Evolutionary conservation across 164 flowering plant genomes (phyloP).

Genomic region (Liriodendron chinense): DNA sequence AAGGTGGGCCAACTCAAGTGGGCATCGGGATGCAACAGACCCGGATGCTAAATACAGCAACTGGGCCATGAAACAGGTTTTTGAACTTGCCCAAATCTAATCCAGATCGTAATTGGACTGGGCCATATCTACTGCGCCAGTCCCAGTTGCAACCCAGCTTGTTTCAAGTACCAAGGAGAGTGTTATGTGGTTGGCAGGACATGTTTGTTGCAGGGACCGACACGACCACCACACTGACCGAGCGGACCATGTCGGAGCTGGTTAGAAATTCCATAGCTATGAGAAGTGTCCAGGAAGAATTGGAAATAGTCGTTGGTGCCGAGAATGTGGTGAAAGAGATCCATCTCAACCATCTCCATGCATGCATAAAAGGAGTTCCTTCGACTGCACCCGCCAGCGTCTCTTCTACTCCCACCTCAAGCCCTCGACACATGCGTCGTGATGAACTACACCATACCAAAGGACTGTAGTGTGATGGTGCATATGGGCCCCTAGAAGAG

Average conservation of each 20-base stretch:
- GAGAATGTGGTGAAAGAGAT: conserved; percentile 9
- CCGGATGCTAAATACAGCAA: too few species aligned
- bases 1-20: too few species aligned
- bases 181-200: conserved; percentile 15
- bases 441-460: conserved; percentile 26
- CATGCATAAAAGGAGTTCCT: conserved; percentile 25
- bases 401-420: conserved; percentile 22
- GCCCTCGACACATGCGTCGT: conserved; percentile 19
- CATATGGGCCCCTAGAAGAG: conserved; percentile 26
- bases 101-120: neutral
- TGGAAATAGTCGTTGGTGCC: neutral
- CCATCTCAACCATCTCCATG: conserved; percentile 16
- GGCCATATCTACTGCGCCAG: neutral
- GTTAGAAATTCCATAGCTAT: conserved; percentile 11
- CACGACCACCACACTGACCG: conserved; percentile 13
- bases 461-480: conserved; percentile 21
- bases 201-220: conserved; percentile 23
- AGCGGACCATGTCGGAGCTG: conserved; percentile 27
- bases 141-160: neutral
- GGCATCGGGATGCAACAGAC: conserved; percentile 4
- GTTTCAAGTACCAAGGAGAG: neutral
- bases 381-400: conserved; percentile 26
- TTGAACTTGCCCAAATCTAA: neutral
- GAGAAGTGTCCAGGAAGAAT: neutral
- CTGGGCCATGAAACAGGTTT: neutral